phyloP scores from a whole-genome alignment of 305 asterid species.

The Striga hermonthica region DNA sequence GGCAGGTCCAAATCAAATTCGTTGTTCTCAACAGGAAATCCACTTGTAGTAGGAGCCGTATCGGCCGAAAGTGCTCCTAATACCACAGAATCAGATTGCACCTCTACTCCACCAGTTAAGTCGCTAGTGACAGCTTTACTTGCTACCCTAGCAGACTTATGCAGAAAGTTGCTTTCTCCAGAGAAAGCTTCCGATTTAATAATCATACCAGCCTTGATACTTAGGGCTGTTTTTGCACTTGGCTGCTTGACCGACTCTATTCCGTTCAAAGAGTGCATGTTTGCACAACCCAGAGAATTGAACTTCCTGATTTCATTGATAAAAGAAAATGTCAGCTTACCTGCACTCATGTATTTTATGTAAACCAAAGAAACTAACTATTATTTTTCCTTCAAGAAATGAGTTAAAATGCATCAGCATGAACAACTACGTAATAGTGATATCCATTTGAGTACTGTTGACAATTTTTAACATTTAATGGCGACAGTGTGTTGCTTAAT shows the following conservation, averaged over 20 bases:
- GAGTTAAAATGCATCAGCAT: too few relatives aligned
- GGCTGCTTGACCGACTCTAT: constrained; percentile 33
- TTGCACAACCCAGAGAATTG: constrained; percentile 47
- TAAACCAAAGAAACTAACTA: too few relatives aligned
- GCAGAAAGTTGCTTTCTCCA: constrained; percentile 30
- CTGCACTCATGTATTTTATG: too few relatives aligned
- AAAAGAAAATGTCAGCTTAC: constrained; percentile 25
- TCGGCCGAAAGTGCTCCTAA: constrained; percentile 61
- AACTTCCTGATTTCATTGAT: constrained; percentile 45
- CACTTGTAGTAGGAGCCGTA: constrained; percentile 46
- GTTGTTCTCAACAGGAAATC: constrained; percentile 43
- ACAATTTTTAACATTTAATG: too few relatives aligned
- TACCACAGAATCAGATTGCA: constrained; percentile 44
- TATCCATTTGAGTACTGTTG: too few relatives aligned
- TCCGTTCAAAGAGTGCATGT: constrained; percentile 34
- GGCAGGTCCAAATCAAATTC: constrained; percentile 68
- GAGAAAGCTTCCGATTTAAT: constrained; percentile 29
- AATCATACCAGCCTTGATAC: constrained; percentile 34
- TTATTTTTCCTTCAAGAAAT: too few relatives aligned
- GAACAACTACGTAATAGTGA: too few relatives aligned
- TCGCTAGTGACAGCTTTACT: constrained; percentile 33
- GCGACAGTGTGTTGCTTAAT: too few relatives aligned
- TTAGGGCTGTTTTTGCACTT: constrained; percentile 32
- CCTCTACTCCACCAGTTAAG: constrained; percentile 41
- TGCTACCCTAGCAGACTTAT: constrained; percentile 27